Conservation (phyloP, 805 yeast species). For the Metschnikowia vanudenii region DNA sequence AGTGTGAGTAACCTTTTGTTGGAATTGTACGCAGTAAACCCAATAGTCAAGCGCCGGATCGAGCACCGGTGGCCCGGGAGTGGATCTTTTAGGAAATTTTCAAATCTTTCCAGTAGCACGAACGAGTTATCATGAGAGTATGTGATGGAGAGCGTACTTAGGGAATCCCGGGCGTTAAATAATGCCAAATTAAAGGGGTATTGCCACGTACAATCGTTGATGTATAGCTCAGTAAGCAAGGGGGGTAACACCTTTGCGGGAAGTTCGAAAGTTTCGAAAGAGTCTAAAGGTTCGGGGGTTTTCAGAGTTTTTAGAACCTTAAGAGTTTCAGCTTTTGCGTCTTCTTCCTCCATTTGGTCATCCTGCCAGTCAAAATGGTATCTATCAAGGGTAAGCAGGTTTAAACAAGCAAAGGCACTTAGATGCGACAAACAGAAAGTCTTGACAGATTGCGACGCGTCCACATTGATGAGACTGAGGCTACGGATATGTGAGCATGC, state of each 20-base stretch:
- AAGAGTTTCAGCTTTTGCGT: too few species aligned
- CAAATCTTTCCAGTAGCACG: constrained; percentile 38
- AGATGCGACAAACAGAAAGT: constrained; percentile 47
- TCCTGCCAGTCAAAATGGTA: constrained; percentile 45
- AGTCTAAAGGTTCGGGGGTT: too few species aligned
- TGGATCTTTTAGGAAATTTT: constrained; percentile 26
- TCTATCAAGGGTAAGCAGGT: constrained; percentile 34
- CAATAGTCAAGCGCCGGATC: constrained; percentile 11
- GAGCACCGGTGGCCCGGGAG: constrained; percentile 20
- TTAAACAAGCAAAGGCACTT: constrained; percentile 32
- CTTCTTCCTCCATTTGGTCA: too few species aligned
- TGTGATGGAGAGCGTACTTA: constrained; percentile 24
- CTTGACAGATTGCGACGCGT: constrained; percentile 18
- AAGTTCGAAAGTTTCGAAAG: too few species aligned
- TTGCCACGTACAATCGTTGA: constrained; percentile 54
- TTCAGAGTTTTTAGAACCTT: too few species aligned
- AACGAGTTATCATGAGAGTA: constrained; percentile 33
- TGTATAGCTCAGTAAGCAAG: constrained; percentile 24
- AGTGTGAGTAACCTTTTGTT: constrained; percentile 16
- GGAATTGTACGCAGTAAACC: constrained; percentile 17
- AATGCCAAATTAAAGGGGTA: constrained; percentile 49
- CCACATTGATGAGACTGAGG: constrained; percentile 30
- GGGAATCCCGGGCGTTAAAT: constrained; percentile 28
- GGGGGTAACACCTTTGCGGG: too few species aligned
- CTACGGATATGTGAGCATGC: constrained; percentile 17